A percentile compares a stretch with the other conserved stretches of the same genome.
Conservation (phyloP, 2,329 filamentous ascomycete species). For the Xenoacremonium recifei region DNA sequence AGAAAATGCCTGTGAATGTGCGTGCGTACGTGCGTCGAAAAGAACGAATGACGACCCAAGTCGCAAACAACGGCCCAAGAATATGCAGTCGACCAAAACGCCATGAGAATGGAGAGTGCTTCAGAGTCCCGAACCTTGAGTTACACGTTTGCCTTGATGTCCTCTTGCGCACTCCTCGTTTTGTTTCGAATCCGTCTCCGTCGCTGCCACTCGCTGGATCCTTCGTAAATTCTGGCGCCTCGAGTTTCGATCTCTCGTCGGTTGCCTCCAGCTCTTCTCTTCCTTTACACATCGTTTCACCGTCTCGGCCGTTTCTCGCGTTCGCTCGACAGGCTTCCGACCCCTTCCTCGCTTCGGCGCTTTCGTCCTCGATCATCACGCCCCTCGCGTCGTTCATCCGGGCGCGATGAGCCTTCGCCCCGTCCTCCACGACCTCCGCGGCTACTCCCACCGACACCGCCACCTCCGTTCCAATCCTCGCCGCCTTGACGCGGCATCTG, state of each 20-base stretch:
- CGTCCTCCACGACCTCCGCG: conserved; percentile 35
- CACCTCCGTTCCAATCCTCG: conserved; percentile 38
- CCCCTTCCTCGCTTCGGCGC: conserved; percentile 48
- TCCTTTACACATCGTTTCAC: conserved; percentile 29
- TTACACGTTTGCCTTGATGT: too few species aligned
- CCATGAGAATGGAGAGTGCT: too few species aligned
- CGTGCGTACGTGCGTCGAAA: too few species aligned
- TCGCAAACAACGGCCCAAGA: too few species aligned
- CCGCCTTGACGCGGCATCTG: conserved; percentile 17
- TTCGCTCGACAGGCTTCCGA: conserved; percentile 38
- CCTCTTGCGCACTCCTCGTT: too few species aligned
- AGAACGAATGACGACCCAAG: too few species aligned
- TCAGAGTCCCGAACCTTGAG: too few species aligned
- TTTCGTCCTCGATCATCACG: conserved; percentile 38
- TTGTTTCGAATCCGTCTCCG: too few species aligned
- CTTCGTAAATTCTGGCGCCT: too few species aligned
- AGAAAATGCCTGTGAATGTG: too few species aligned
- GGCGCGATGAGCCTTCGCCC: conserved; percentile 29
- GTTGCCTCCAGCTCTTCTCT: background rate
- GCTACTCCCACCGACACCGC: conserved; percentile 29
- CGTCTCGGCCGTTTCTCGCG: conserved; percentile 56
- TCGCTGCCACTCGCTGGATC: too few species aligned
- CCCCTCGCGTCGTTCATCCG: conserved; percentile 31
- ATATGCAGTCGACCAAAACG: too few species aligned
- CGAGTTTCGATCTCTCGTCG: conserved; percentile 5